These are phyloP conservation scores for Brassica juncea DNA, from an alignment of 345 rosid genomes.

Conservation along the genomic window DNA sequence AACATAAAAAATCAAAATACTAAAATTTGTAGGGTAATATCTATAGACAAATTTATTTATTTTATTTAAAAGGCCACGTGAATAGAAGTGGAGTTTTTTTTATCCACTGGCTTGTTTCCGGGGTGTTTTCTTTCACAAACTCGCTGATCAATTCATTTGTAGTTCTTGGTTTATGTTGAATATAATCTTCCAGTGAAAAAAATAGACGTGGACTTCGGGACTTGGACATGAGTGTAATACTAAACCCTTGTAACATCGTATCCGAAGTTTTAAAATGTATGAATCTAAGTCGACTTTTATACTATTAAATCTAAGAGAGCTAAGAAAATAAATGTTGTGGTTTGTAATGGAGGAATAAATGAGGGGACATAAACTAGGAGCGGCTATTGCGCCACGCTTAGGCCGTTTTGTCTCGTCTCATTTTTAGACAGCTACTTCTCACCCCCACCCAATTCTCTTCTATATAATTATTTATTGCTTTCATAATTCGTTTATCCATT, in stretches of 20 bases:
- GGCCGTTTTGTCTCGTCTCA: constrained; percentile 53
- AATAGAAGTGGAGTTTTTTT: background rate
- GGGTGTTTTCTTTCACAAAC: no score
- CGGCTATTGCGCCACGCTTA: constrained; percentile 48
- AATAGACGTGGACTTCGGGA: no score
- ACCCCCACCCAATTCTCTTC: constrained; percentile 1
- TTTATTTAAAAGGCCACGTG: background rate
- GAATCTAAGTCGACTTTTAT: background rate
- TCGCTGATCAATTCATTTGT: no score
- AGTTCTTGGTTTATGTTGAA: no score
- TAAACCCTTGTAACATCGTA: constrained; percentile 1
- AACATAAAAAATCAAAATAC: background rate
- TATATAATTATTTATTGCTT: background rate
- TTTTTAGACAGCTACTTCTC: constrained; percentile 42
- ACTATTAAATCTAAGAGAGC: background rate
- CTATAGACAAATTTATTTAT: no score
- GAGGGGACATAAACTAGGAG: constrained; percentile 51
- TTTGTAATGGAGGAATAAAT: constrained; percentile 40
- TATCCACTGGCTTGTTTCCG: no score
- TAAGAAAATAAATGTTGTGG: background rate
- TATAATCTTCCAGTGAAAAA: no score
- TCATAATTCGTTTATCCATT: background rate
- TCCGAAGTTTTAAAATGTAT: background rate
- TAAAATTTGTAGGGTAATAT: background rate
- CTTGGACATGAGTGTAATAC: no score